Conservation (phyloP, 2,329 filamentous ascomycete species). For the Hypoxylon sp. region DNA sequence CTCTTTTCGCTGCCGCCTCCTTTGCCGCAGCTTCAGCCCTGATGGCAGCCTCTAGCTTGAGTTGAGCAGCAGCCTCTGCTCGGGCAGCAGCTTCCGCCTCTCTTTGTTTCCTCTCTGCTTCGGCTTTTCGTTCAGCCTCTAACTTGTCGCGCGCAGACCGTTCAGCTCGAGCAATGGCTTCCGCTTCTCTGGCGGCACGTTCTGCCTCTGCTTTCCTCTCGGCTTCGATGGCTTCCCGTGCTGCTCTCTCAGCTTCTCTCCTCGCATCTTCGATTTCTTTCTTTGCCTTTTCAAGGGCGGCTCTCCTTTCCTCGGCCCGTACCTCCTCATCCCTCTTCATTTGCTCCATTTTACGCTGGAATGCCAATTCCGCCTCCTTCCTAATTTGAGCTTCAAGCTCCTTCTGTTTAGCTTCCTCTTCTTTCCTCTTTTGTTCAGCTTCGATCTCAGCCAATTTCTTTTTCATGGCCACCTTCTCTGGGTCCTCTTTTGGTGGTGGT, state of each 20-base stretch:
- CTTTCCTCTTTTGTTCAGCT: slow-evolving; percentile 61
- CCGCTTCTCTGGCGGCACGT: slow-evolving; percentile 52
- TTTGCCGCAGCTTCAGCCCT: slow-evolving; percentile 60
- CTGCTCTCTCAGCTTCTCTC: slow-evolving; percentile 62
- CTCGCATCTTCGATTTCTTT: slow-evolving; percentile 64
- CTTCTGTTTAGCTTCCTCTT: slow-evolving; percentile 61
- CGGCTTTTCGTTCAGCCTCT: slow-evolving; percentile 52
- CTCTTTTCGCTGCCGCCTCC: slow-evolving; percentile 47
- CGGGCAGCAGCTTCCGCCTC: slow-evolving; percentile 62
- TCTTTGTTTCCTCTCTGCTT: slow-evolving; percentile 57
- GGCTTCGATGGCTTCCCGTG: slow-evolving; percentile 58
- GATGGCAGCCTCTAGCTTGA: slow-evolving; percentile 60
- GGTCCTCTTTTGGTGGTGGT: slow-evolving; percentile 57
- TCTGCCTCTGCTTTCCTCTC: slow-evolving; percentile 58
- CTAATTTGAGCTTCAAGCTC: slow-evolving; percentile 63
- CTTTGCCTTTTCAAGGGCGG: slow-evolving; percentile 61
- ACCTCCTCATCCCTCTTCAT: slow-evolving; percentile 56
- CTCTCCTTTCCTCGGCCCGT: slow-evolving; percentile 54
- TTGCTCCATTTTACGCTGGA: slow-evolving; percentile 60
- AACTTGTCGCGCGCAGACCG: slow-evolving; percentile 55
- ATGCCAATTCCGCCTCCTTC: slow-evolving; percentile 63
- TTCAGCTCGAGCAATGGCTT: slow-evolving; percentile 55
- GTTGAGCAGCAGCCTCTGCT: slow-evolving; percentile 64
- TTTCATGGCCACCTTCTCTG: slow-evolving; percentile 73
- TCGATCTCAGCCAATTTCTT: slow-evolving; percentile 70